Conservation (phyloP, 805 yeast species). For the Suhomyces xylopsoci region DNA sequence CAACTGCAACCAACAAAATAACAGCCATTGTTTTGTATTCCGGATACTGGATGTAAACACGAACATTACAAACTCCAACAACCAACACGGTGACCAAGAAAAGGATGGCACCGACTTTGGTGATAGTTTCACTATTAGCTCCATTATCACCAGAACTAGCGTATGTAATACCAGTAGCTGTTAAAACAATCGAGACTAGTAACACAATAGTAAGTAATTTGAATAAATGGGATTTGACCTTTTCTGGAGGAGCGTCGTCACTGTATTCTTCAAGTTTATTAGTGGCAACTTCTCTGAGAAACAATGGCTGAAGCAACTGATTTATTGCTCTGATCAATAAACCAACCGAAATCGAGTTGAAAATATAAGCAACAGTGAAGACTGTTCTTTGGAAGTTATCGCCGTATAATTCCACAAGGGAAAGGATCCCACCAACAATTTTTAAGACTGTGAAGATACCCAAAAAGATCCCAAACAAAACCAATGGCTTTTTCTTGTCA, state of each 20-base stretch:
- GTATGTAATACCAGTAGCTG: conserved; percentile 2
- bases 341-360: conserved; percentile 6
- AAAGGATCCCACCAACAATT: conserved; percentile 4
- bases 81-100: conserved; percentile 2
- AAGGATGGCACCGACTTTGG: conserved; percentile 3
- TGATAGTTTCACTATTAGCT: background rate
- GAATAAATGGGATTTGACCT: background rate
- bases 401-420: background rate
- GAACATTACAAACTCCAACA: background rate
- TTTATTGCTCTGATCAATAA: conserved; percentile 4
- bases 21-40: background rate
- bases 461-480: conserved; percentile 4
- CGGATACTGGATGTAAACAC: background rate
- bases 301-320: conserved; percentile 5
- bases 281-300: background rate
- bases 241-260: background rate
- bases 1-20: background rate
- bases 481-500: background rate
- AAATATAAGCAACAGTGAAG: conserved; percentile 6
- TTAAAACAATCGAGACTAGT: conserved; percentile 2
- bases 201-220: conserved; percentile 3
- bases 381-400: background rate
- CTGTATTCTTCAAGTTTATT: background rate
- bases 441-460: conserved; percentile 2
- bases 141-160: background rate